Percentiles rank a stretch among this genome's conserved stretches.
These are phyloP conservation scores for Hebeloma cylindrosporum DNA, from an alignment of 768 basidiomycete species.

Conservation along the genomic window DNA sequence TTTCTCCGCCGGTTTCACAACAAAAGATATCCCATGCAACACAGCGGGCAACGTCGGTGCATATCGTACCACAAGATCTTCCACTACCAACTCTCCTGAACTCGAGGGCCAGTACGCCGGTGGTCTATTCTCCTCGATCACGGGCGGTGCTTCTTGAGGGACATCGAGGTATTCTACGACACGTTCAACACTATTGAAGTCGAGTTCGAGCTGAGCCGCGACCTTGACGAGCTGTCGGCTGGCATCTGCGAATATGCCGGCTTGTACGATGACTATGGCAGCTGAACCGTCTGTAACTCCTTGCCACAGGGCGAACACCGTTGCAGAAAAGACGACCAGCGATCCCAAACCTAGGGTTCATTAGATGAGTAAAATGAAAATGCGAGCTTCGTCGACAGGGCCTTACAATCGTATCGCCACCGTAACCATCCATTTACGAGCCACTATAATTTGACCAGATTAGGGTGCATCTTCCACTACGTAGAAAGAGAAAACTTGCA, in stretches of 20 bases:
- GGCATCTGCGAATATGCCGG: conserved; percentile 69
- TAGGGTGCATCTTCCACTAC: conserved; percentile 16
- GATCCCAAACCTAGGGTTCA: conserved; percentile 59
- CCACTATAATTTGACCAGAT: conserved; percentile 45
- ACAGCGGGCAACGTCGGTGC: conserved; percentile 61
- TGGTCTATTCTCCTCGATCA: conserved; percentile 54
- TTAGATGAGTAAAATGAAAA: neutral
- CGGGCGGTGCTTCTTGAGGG: conserved; percentile 65
- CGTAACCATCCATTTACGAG: conserved; percentile 67
- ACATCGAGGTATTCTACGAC: conserved; percentile 70
- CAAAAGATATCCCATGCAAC: conserved; percentile 57
- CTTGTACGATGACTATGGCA: conserved; percentile 71
- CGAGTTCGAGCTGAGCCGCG: conserved; percentile 67
- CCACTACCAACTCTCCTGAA: conserved; percentile 54
- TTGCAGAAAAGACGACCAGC: conserved; percentile 66
- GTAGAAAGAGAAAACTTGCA: conserved; percentile 38
- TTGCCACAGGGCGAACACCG: conserved; percentile 62
- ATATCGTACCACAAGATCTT: conserved; percentile 62
- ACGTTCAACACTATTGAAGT: conserved; percentile 75
- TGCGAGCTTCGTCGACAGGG: neutral
- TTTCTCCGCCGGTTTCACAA: conserved; percentile 60
- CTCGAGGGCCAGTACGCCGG: conserved; percentile 74
- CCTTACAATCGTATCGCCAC: conserved; percentile 72
- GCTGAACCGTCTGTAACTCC: conserved; percentile 59
- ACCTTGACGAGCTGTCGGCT: conserved; percentile 65